Evolutionary conservation across 2,329 filamentous ascomycete species (phyloP).

Genomic region (Pyricularia pennisetigena): DNA sequence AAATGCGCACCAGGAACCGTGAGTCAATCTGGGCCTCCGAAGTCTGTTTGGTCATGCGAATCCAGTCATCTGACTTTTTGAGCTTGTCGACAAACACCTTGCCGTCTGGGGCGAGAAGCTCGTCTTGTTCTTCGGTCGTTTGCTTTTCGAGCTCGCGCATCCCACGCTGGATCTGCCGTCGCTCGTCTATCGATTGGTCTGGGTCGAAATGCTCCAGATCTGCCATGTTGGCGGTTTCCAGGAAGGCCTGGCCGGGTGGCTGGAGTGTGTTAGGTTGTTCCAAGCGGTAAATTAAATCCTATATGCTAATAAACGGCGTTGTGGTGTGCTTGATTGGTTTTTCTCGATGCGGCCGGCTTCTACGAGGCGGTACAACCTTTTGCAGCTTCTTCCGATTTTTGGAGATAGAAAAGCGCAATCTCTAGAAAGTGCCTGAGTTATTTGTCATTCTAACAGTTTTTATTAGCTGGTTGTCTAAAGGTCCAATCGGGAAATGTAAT

Average conservation of each 20-base stretch:
- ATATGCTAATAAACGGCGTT: neutral
- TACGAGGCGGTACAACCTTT: neutral
- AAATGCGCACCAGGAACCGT: conserved; percentile 69
- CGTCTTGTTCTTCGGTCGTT: conserved; percentile 54
- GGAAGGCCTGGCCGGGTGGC: neutral
- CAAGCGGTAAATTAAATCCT: neutral
- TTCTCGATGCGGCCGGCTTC: neutral
- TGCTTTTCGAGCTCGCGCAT: conserved; percentile 43
- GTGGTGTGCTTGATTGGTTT: neutral
- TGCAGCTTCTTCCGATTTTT: neutral
- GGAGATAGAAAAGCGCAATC: neutral
- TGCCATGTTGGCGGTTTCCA: neutral
- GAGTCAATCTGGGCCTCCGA: conserved; percentile 87
- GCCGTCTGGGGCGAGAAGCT: conserved; percentile 58
- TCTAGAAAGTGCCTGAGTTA: neutral
- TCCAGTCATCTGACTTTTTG: conserved; percentile 52
- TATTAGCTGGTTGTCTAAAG: neutral
- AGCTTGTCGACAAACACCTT: conserved; percentile 57
- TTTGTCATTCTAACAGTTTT: neutral
- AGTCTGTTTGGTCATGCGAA: conserved; percentile 70
- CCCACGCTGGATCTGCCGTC: conserved; percentile 43
- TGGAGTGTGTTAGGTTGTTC: neutral
- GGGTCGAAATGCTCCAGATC: conserved; percentile 58
- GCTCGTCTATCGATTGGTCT: conserved; percentile 66
- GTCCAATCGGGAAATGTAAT: neutral